These are phyloP conservation scores for Phytophthora constricta DNA, from an alignment of 352 stramenopile species.

Conservation along the genomic window DNA sequence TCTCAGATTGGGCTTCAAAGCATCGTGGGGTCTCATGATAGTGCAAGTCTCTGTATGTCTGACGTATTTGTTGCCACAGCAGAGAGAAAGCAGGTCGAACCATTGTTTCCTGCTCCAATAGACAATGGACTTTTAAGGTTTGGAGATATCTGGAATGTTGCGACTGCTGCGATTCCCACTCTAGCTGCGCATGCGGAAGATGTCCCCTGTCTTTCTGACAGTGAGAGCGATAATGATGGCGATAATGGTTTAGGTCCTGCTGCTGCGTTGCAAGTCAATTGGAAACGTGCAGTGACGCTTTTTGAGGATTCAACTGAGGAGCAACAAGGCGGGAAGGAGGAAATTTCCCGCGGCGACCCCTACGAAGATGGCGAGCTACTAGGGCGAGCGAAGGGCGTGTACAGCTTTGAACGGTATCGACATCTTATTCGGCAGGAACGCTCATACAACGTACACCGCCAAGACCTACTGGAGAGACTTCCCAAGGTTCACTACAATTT, in stretches of 20 bases:
- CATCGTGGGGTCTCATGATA: constrained; percentile 29
- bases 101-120: constrained; percentile 13
- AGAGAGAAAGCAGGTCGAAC: constrained; percentile 28
- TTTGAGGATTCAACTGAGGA: constrained; percentile 34
- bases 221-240: constrained; percentile 72
- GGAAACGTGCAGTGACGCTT: constrained; percentile 24
- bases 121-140: constrained; percentile 23
- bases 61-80: constrained; percentile 25
- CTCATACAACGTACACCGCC: constrained; percentile 55
- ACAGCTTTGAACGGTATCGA: constrained; percentile 63
- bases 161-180: constrained; percentile 33
- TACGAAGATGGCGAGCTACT: constrained; percentile 54
- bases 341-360: constrained; percentile 24
- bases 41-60: constrained; percentile 27
- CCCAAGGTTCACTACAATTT: constrained; percentile 51
- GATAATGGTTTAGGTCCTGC: constrained; percentile 25
- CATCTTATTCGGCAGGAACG: constrained; percentile 67
- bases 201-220: constrained; percentile 72
- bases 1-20: constrained; percentile 51
- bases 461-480: constrained; percentile 56
- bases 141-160: constrained; percentile 59
- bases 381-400: constrained; percentile 38
- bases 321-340: constrained; percentile 41
- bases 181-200: constrained; percentile 44
- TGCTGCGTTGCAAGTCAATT: constrained; percentile 14